Base-by-base conservation (phyloP, 2,329 filamentous ascomycete genomes). In the Fonsecaea nubica region DNA sequence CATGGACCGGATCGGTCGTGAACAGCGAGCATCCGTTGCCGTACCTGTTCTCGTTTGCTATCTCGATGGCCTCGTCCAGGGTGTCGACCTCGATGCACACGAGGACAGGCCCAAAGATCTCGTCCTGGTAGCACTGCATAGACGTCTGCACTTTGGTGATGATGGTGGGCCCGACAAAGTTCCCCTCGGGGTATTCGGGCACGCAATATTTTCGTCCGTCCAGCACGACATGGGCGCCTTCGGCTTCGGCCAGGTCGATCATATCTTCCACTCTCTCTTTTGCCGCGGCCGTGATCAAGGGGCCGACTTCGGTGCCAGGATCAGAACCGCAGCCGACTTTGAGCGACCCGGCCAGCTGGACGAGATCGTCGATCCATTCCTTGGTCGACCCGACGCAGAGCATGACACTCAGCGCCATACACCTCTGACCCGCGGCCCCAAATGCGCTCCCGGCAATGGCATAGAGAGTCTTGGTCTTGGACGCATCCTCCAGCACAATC, bases 161-260 rank as follows among this genome's bases (percentile, higher is more conserved):
- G 64, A 90, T 84, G 0, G 89, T 90, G 1, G 87, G 88, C 74
- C 89, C 84, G 75, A 91, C 89, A 80, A 90, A 92, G 76, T 89
- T 91, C 3, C 87, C 87, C 0, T 80, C 78, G 15, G 80, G 77
- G 55, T 64, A 63, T 12, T 15, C 32, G 2, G 5, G 18, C 4
- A 30, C 48, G 60, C 54, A 56, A 71, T 69, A 72, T 58, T 69
- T 72, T 36, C 74, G 77, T 33, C 75, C 75, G 25, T 80, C 74
- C 21, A 88, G 78, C 1, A 90, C 77, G 18, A 90, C 77, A 42
- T 83, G 84, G 1, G 86, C 90, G 1, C 90, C 90, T 45, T 86
- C 82, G 57, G 81, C 82, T 57, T 82, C 82, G 5, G 90, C 90
- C 74, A 91, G 87, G 56, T 85, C 81, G 36, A 91, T 85, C 67